A percentile compares a stretch with the other conserved stretches of the same genome.
Evolutionary conservation across 1,284 basidiomycete species (phyloP).

Genomic region (Pterulicium gracile): DNA sequence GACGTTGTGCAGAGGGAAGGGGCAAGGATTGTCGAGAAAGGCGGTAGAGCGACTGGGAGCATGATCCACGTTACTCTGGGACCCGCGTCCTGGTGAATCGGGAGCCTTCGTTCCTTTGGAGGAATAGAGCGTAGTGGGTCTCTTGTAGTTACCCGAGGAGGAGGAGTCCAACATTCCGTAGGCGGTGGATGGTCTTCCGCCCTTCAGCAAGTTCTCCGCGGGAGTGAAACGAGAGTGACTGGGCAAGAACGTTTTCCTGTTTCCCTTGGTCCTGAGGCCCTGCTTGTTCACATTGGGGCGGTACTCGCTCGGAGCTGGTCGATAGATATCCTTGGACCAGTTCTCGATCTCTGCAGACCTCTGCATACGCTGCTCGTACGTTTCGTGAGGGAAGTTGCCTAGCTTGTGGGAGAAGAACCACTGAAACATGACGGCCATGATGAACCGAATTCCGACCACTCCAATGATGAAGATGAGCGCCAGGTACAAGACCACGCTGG

Average conservation of each 20-base stretch:
- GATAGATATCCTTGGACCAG: constrained; percentile 96
- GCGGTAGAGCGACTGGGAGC: constrained; percentile 29
- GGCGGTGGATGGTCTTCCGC: constrained; percentile 58
- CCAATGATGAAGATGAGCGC: constrained; percentile 97
- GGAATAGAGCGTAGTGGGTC: constrained; percentile 43
- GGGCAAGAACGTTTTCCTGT: constrained; percentile 69
- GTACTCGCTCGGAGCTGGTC: constrained; percentile 84
- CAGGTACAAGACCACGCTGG: constrained; percentile 87
- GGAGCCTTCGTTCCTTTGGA: constrained; percentile 49
- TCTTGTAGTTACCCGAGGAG: constrained; percentile 43
- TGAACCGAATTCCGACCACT: constrained; percentile 90
- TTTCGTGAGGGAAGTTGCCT: constrained; percentile 89
- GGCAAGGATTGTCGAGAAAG: constrained; percentile 65
- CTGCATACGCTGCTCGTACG: constrained; percentile 90
- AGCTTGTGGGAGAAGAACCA: constrained; percentile 97
- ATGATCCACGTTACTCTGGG: constrained; percentile 65
- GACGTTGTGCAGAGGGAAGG: constrained; percentile 86
- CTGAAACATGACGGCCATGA: constrained; percentile 93
- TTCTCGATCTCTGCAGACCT: constrained; percentile 88
- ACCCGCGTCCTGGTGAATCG: constrained; percentile 67
- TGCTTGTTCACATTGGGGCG: constrained; percentile 81
- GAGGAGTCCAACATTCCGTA: constrained; percentile 65
- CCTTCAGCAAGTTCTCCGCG: constrained; percentile 56
- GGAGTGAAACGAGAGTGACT: constrained; percentile 84
- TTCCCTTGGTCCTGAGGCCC: constrained; percentile 45